Percentiles rank a stretch among this genome's conserved stretches.
These are phyloP conservation scores for Fusarium acutatum DNA, from an alignment of 2,329 filamentous ascomycete genomes.

Conservation along the genomic window DNA sequence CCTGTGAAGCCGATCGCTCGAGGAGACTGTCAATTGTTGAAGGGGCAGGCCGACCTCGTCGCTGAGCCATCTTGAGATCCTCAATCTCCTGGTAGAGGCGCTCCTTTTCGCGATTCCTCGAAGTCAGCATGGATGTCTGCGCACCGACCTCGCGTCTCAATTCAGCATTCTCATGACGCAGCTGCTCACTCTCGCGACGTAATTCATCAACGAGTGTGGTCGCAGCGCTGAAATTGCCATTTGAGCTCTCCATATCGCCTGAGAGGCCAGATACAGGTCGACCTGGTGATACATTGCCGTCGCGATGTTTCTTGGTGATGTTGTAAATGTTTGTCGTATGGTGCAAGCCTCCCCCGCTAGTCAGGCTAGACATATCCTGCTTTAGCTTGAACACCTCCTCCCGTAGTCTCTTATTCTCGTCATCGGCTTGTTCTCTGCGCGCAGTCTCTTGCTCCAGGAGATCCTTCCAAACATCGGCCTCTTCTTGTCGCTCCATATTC, in stretches of 20 bases:
- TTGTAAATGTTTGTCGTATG: constrained; percentile 75
- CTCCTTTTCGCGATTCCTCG: constrained; percentile 93
- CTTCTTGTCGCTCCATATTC: constrained; percentile 64
- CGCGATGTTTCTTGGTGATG: constrained; percentile 64
- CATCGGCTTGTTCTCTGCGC: constrained; percentile 87
- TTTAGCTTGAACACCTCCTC: constrained; percentile 83
- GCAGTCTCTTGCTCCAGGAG: constrained; percentile 91
- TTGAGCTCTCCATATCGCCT: constrained; percentile 59
- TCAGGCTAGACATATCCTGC: constrained; percentile 61
- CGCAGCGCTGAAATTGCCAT: constrained; percentile 63
- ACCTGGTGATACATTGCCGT: constrained; percentile 57
- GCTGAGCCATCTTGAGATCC: constrained; percentile 88
- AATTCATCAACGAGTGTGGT: constrained; percentile 81
- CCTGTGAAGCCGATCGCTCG: constrained; percentile 90
- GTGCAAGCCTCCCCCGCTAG: constrained; percentile 53
- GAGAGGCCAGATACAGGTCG: constrained; percentile 61
- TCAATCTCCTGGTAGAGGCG: constrained; percentile 96
- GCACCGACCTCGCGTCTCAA: constrained; percentile 91
- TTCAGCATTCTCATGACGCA: constrained; percentile 92
- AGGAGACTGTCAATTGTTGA: constrained; percentile 88
- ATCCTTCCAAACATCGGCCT: constrained; percentile 92
- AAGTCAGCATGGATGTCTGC: constrained; percentile 97
- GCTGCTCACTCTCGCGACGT: constrained; percentile 72
- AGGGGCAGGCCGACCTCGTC: constrained; percentile 70
- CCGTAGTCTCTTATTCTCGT: constrained; percentile 83